Base-by-base conservation (phyloP, 768 basidiomycete species). In the Boletales sp. region DNA sequence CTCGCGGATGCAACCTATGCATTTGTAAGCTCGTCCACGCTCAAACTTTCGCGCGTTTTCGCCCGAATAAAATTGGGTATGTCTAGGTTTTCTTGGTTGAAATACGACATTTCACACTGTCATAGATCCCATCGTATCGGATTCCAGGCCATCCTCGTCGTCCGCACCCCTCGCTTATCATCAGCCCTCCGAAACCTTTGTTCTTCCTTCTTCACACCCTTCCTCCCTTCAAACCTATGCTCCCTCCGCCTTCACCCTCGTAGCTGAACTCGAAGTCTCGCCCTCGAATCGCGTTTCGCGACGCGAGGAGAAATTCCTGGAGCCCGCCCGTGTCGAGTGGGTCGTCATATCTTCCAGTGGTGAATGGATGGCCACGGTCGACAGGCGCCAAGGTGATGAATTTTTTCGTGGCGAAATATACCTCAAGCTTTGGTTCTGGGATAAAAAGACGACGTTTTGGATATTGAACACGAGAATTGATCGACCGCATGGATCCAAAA, bases 161-260 rank as follows among this genome's bases (percentile, higher is more conserved):
- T 53, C 69, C 8, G 71, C 77, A 18, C 94, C 91, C 13, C 79
- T 97, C 24, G 86, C 88, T 7, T 74, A 89, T 38, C 94, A 97
- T 66, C 70, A 76, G 3, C 69, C 72, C 6, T 85, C 91, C 5
- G 80, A 84, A 29, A 83, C 90, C 6, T 73, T 98, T 52, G 77
- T 97, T 56, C 77, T 98, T 14, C 91, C 93, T 0, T 93, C 95
- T 3, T 94, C 94, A 0, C 94, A 99, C 62, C 89, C 93, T 0
- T 94, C 94, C 3, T 90, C 93, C n/a, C 74, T 99, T 36, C 95
- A 98, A 72, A 82, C 87, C 21, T 94, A 89, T 71, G 87, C 90
- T 15, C 87, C 87, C 2, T 67, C 76, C 8, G 77, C 81, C 3
- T 86, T 86, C 27, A 78, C 80, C 37, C 75, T 93, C 1, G 62